Conservation (phyloP, 1,284 basidiomycete species). For the Trametes hirsuta region DNA sequence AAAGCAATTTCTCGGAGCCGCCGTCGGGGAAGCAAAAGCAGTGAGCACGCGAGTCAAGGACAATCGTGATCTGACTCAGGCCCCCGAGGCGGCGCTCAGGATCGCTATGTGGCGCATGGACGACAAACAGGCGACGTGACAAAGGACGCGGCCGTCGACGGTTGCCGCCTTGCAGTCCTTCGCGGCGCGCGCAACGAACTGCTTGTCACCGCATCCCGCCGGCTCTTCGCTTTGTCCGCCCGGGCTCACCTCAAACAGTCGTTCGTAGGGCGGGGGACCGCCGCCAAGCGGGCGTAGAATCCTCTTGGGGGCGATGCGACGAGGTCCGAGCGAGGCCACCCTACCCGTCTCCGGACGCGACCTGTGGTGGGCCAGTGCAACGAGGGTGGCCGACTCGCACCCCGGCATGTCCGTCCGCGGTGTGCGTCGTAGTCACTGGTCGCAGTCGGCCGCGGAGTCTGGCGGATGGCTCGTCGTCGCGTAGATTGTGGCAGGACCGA, state of each 20-base stretch:
- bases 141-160: conserved; percentile 2
- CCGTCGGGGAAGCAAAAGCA: not conserved
- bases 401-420: too few species aligned
- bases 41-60: conserved; percentile 15
- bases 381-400: too few species aligned
- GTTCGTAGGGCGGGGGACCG: not conserved
- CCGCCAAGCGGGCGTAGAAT: too few species aligned
- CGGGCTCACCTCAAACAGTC: not conserved
- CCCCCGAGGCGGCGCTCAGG: conserved; percentile 1
- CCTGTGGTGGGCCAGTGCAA: too few species aligned
- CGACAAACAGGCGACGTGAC: conserved; percentile 2
- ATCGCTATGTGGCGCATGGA: not conserved
- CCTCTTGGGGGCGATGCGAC: too few species aligned
- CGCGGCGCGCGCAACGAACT: not conserved
- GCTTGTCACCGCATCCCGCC: conserved; percentile 11
- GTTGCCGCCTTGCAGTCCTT: not conserved
- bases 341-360: too few species aligned
- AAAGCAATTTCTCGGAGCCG: conserved; percentile 12
- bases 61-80: conserved; percentile 15
- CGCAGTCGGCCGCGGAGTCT: too few species aligned
- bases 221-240: not conserved
- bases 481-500: not conserved
- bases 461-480: not conserved
- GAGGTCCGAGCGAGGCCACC: too few species aligned
- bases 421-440: too few species aligned